phyloP scores from a whole-genome alignment of 2,329 filamentous ascomycete species.

The Metarhizium rileyi region DNA sequence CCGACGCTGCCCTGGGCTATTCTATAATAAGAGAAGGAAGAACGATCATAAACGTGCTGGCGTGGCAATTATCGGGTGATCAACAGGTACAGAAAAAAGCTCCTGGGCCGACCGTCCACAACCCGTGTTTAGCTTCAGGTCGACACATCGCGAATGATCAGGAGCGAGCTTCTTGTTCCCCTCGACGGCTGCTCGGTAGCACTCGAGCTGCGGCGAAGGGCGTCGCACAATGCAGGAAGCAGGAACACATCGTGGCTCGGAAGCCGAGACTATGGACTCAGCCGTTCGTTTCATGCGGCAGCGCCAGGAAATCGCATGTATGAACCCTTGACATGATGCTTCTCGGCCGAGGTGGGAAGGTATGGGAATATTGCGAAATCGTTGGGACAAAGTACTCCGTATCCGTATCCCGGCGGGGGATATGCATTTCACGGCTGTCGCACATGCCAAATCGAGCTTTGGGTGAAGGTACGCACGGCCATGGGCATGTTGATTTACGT shows the following conservation, averaged over 20 bases:
- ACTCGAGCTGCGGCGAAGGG: not conserved
- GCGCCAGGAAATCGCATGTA: not conserved
- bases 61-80: not conserved
- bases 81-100: not conserved
- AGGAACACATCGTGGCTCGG: not conserved
- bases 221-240: not conserved
- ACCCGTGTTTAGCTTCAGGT: too few species aligned
- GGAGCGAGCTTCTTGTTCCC: too few species aligned
- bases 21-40: not conserved
- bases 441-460: slow-evolving; percentile 1
- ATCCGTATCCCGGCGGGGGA: not conserved
- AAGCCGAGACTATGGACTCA: not conserved
- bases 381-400: not conserved
- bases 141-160: too few species aligned
- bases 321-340: not conserved
- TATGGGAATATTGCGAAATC: not conserved
- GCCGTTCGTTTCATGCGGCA: not conserved
- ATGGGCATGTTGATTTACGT: not conserved
- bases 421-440: not conserved
- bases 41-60: not conserved
- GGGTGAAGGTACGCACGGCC: not conserved
- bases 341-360: not conserved
- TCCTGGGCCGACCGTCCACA: not conserved
- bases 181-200: too few species aligned
- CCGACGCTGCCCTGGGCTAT: not conserved